A percentile compares a stretch with the other conserved stretches of the same genome.
phyloP scores from a whole-genome alignment of 345 rosid species.

The thale cress (Arabidopsis thaliana) region DNA sequence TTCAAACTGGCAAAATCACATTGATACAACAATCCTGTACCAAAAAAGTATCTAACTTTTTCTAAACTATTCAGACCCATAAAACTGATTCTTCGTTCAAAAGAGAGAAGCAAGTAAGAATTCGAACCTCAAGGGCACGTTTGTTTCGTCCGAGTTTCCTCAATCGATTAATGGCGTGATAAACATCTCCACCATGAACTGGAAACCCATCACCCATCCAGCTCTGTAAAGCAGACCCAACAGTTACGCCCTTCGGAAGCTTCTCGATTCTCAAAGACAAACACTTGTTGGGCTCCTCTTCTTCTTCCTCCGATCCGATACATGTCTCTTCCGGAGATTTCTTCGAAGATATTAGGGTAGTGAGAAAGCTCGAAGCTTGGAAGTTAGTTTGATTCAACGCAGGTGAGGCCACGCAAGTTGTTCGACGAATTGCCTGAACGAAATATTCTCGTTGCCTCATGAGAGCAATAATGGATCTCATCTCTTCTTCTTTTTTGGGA shows the following conservation, averaged over 20 bases:
- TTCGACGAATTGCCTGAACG: constrained; percentile 63
- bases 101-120: constrained; percentile 17
- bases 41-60: no score
- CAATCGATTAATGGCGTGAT: constrained; percentile 76
- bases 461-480: constrained; percentile 37
- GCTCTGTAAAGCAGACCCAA: constrained; percentile 75
- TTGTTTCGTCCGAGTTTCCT: constrained; percentile 72
- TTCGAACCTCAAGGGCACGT: constrained; percentile 65
- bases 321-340: constrained; percentile 25
- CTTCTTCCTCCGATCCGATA: constrained; percentile 15
- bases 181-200: constrained; percentile 75
- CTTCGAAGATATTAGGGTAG: constrained; percentile 39
- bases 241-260: constrained; percentile 61
- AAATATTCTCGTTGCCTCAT: constrained; percentile 42
- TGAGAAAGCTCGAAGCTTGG: constrained; percentile 44
- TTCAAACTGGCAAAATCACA: constrained; percentile 12
- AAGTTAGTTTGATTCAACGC: constrained; percentile 19
- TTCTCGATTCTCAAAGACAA: constrained; percentile 79
- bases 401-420: constrained; percentile 37
- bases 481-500: neutral
- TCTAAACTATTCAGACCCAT: no score
- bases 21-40: neutral
- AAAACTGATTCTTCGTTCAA: no score
- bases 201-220: constrained; percentile 92
- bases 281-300: constrained; percentile 52